Evolutionary conservation across 768 basidiomycete species (phyloP), one percentile per base, ranked within the genome.

Genomic region (Kondoa malvinella): DNA sequence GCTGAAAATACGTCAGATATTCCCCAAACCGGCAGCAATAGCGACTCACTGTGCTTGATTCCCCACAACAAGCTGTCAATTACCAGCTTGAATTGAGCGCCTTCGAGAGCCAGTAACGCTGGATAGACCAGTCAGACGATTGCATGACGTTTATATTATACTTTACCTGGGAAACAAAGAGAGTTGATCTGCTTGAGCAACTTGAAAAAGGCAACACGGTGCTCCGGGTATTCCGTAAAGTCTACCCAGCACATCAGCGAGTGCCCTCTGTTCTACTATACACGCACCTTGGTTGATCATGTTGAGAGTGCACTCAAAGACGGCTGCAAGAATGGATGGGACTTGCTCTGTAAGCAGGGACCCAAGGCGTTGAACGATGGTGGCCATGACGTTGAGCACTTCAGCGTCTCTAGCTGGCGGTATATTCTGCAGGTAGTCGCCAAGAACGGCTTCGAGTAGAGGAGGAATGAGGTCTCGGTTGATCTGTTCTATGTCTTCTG

Each of bases 51-150:
- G 79, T 99, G 95, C 78, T 99, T 99, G 81, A 96, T 94, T n/a
- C 92, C 94, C 94, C 95, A 99, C 64, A 94, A 87, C 71, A 96
- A 88, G 69, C 90, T 92, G 77, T 97, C 94, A 85, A 95, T 96
- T 77, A 95, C 88, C 68, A 97, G 80, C 79, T 95, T 96, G 83
- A 97, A 96, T 78, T 95, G 89, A 59, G 82, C 78, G 12, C 29
- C 64, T n/a, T 71, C 64, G 34, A 68, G 33, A 33, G 56, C 59
- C 34, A 71, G 67, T 25, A 74, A 62, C 15, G 92, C 90, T 75
- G 40, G 21, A 50, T 8, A 50, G 40, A 50, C 21, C 40, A 50
- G 40, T 50, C n/a, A n/a, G n/a, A 50, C 21, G 12, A 8, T 21
- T 21, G 40, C 12, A 50, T 21, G 21, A 21, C 40, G 21, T 50